Conservation (phyloP, 768 basidiomycete species). For the Amylocystis lapponica region DNA sequence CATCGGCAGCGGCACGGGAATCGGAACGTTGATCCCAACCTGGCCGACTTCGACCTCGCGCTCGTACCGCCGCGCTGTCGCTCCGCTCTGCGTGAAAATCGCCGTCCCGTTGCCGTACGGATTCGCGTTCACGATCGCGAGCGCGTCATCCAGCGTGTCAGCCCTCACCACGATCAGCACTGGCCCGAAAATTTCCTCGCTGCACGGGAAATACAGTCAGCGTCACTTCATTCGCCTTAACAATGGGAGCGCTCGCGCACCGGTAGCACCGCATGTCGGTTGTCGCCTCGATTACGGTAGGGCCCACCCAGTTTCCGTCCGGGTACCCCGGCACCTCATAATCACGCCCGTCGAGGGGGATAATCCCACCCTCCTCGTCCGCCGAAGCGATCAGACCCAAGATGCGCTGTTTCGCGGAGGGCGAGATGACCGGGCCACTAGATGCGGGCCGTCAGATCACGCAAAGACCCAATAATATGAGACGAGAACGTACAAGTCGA, state of each 20-base stretch:
- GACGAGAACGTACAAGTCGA: slow-evolving; percentile 63
- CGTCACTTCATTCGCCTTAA: neutral
- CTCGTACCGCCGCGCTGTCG: slow-evolving; percentile 93
- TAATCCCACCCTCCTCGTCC: slow-evolving; percentile 75
- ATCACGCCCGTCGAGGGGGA: slow-evolving; percentile 81
- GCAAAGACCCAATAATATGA: too few species aligned
- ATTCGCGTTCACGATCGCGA: slow-evolving; percentile 86
- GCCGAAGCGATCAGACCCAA: slow-evolving; percentile 68
- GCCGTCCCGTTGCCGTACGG: slow-evolving; percentile 91
- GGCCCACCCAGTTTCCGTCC: slow-evolving; percentile 91
- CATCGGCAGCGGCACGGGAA: slow-evolving; percentile 91
- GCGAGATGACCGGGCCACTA: slow-evolving; percentile 79
- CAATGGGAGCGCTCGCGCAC: slow-evolving; percentile 37
- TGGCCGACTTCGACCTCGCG: slow-evolving; percentile 82
- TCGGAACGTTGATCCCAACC: slow-evolving; percentile 90
- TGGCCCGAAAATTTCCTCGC: slow-evolving; percentile 95
- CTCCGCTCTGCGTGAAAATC: slow-evolving; percentile 94
- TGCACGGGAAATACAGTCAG: slow-evolving; percentile 25
- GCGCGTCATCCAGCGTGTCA: slow-evolving; percentile 84
- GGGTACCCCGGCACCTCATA: slow-evolving; percentile 67
- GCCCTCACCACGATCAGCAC: slow-evolving; percentile 74
- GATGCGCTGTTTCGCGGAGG: slow-evolving; percentile 74
- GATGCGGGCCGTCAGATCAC: neutral
- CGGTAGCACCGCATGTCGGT: slow-evolving; percentile 83
- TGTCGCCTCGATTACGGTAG: slow-evolving; percentile 82